phyloP scores from a whole-genome alignment of 2,329 filamentous ascomycete genomes.

The Chalaropsis thielavioides region DNA sequence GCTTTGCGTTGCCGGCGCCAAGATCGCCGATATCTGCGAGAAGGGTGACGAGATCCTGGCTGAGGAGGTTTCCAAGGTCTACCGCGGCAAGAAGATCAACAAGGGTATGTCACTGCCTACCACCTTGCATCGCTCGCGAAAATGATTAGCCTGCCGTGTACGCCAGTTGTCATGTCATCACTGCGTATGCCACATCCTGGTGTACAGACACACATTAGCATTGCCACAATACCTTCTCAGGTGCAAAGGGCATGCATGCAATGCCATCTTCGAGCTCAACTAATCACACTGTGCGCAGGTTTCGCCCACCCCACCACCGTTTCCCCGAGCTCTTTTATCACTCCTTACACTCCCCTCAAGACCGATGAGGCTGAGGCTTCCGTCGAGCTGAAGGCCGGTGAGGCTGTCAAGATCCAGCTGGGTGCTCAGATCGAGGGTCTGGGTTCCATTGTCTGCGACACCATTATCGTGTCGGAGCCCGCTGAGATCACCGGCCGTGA shows the following conservation, averaged over 20 bases:
- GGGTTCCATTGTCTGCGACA: constrained; percentile 90
- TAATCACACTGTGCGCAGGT: constrained; percentile 34
- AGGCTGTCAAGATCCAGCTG: constrained; percentile 95
- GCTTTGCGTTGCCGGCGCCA: constrained; percentile 67
- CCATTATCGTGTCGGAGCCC: constrained; percentile 56
- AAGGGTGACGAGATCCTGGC: constrained; percentile 89
- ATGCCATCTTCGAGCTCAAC: neutral
- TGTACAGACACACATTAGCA: too few relatives aligned
- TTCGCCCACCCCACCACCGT: constrained; percentile 90
- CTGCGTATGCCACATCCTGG: neutral
- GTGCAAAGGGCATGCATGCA: neutral
- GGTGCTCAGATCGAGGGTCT: constrained; percentile 97
- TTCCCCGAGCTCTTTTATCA: constrained; percentile 86
- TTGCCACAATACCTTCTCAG: neutral
- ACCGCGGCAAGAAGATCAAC: constrained; percentile 90
- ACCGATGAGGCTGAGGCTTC: constrained; percentile 76
- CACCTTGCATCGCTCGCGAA: neutral
- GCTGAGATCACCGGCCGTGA: constrained; percentile 58
- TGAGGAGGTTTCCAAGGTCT: constrained; percentile 88
- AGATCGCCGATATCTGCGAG: constrained; percentile 88
- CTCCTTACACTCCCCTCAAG: constrained; percentile 85
- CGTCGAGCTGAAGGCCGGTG: constrained; percentile 63
- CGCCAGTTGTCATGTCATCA: neutral
- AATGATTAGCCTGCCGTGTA: neutral
- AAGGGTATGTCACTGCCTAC: constrained; percentile 53